Percentiles rank a stretch among this genome's conserved stretches.
phyloP scores from a whole-genome alignment of 176 grass and related monocot species.

The Chloris gayana region DNA sequence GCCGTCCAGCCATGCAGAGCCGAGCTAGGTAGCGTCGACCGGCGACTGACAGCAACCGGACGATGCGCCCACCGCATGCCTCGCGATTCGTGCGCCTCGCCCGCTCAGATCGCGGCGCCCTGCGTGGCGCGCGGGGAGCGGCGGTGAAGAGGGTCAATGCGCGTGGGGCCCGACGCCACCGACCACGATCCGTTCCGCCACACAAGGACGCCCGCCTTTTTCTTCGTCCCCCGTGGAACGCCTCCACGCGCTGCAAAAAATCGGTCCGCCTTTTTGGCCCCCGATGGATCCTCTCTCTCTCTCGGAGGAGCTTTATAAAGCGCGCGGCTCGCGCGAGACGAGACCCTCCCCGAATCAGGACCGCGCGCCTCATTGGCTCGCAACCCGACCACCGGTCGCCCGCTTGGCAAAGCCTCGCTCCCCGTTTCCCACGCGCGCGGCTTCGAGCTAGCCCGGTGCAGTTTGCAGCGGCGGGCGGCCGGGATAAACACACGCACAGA shows the following conservation, averaged over 20 bases:
- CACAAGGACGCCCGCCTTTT: conserved; percentile 24
- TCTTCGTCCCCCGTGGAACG: conserved; percentile 36
- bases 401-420: conserved; percentile 37
- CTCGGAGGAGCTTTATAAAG: conserved; percentile 49
- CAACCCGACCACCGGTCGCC: conserved; percentile 51
- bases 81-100: conserved; percentile 29
- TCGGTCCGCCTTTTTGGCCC: conserved; percentile 6
- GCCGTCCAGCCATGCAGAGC: conserved; percentile 30
- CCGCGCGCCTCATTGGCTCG: conserved; percentile 55
- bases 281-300: too few species aligned
- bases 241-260: conserved; percentile 41
- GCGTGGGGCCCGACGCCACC: conserved; percentile 53
- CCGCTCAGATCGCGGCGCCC: conserved; percentile 38
- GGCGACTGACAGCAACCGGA: conserved; percentile 23
- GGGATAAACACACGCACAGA: background rate
- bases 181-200: conserved; percentile 52
- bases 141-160: conserved; percentile 30
- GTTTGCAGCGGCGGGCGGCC: conserved; percentile 43
- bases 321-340: conserved; percentile 6
- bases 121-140: background rate
- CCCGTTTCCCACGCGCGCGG: background rate
- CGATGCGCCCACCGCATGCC: conserved; percentile 21
- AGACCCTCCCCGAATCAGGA: conserved; percentile 40
- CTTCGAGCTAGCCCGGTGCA: conserved; percentile 2
- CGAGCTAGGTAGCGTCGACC: background rate